Evolutionary conservation across 2,329 filamentous ascomycete genomes (phyloP).

Genomic region (Aspergillus pseudonomiae): DNA sequence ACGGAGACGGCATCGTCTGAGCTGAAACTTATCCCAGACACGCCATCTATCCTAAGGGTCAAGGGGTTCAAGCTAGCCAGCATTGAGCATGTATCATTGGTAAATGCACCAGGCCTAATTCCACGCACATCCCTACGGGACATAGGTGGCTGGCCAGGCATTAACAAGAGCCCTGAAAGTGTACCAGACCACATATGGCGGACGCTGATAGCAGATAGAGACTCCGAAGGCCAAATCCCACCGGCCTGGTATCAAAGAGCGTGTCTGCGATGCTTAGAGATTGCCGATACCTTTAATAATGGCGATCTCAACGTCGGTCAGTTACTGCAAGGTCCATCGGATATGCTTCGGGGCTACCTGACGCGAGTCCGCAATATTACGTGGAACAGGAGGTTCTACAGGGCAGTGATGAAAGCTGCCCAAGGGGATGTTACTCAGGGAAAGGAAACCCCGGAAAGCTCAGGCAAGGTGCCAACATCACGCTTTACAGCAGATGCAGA

Average conservation of each 20-base stretch:
- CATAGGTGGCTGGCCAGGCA: not conserved
- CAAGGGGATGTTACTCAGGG: not conserved
- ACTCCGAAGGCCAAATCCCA: not conserved
- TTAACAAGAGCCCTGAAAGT: not conserved
- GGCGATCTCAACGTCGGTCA: not conserved
- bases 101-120: not conserved
- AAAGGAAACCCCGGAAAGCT: not conserved
- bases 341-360: not conserved
- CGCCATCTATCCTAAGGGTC: not conserved
- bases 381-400: not conserved
- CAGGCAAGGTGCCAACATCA: not conserved
- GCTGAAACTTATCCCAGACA: not conserved
- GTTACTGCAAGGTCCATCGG: not conserved
- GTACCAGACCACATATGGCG: not conserved
- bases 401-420: not conserved
- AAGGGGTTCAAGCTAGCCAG: not conserved
- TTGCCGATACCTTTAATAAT: not conserved
- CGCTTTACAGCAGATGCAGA: not conserved
- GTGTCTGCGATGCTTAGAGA: not conserved
- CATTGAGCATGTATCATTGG: not conserved
- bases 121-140: not conserved
- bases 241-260: not conserved
- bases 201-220: not conserved
- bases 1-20: not conserved
- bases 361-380: not conserved